Conservation (phyloP, 345 rosid species). For the Anastatica hierochuntica region DNA sequence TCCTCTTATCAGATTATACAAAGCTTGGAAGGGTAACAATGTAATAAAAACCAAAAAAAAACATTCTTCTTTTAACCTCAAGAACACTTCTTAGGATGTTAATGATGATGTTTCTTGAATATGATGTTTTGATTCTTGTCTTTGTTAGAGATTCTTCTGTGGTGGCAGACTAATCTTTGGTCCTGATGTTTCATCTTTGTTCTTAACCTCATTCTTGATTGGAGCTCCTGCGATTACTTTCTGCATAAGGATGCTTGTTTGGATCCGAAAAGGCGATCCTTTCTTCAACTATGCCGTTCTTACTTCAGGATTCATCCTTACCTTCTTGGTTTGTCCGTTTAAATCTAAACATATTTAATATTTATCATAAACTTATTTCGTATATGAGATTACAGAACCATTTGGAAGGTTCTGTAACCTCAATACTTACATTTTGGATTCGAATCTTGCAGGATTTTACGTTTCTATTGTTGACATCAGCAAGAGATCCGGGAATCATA, state of each 20-base stretch:
- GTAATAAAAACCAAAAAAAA: conserved; percentile 22
- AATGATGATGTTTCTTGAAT: background rate
- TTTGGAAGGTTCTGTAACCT: no score
- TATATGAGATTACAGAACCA: no score
- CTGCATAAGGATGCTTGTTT: conserved; percentile 57
- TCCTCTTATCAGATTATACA: conserved; percentile 45
- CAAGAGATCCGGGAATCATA: conserved; percentile 94
- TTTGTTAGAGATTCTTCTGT: conserved; percentile 48
- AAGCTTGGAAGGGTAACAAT: conserved; percentile 95
- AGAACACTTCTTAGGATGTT: background rate
- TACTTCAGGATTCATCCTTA: conserved; percentile 36
- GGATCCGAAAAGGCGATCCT: conserved; percentile 29
- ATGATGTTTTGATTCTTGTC: background rate
- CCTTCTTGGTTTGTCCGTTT: conserved; percentile 44
- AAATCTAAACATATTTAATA: no score
- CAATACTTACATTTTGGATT: no score
- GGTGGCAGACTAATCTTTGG: conserved; percentile 85
- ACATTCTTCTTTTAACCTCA: background rate
- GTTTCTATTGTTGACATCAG: conserved; percentile 66
- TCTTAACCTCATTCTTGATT: conserved; percentile 53
- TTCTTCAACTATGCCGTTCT: conserved; percentile 34
- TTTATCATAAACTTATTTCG: no score
- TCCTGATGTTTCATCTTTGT: conserved; percentile 68
- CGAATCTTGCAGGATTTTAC: conserved; percentile 43
- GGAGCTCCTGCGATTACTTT: conserved; percentile 62